phyloP scores from a whole-genome alignment of 495 filamentous ascomycete genomes.

The Penicillium nucicola region DNA sequence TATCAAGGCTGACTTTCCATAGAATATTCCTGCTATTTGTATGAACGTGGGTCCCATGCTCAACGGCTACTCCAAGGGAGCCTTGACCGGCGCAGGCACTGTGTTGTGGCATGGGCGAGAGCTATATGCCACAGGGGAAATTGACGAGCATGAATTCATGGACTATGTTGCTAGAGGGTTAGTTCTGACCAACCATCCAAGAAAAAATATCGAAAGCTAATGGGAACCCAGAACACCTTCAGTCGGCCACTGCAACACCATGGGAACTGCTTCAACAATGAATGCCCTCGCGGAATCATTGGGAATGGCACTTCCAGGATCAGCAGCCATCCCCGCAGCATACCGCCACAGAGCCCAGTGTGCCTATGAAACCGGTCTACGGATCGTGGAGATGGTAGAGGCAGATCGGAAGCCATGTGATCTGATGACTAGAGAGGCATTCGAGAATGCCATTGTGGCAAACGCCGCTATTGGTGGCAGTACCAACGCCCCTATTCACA shows the following conservation, averaged over 20 bases:
- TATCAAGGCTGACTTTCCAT: neutral
- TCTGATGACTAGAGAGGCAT: constrained; percentile 52
- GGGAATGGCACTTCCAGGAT: constrained; percentile 55
- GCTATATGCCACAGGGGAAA: constrained; percentile 50
- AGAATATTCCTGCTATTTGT: constrained; percentile 55
- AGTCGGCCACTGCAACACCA: constrained; percentile 55
- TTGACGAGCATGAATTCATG: constrained; percentile 44
- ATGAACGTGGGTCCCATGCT: constrained; percentile 56
- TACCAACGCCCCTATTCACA: constrained; percentile 55
- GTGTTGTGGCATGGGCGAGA: constrained; percentile 53
- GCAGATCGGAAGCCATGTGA: constrained; percentile 53
- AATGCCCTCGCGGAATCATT: constrained; percentile 54
- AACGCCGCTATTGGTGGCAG: constrained; percentile 55
- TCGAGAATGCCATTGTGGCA: constrained; percentile 53
- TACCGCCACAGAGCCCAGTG: constrained; percentile 51
- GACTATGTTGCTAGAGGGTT: constrained; percentile 49
- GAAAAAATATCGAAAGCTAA: constrained; percentile 5
- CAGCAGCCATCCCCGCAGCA: constrained; percentile 51
- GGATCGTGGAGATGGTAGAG: constrained; percentile 54
- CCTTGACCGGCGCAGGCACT: constrained; percentile 44
- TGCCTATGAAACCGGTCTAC: constrained; percentile 51
- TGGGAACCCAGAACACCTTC: constrained; percentile 38
- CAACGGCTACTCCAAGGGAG: constrained; percentile 46
- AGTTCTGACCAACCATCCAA: neutral
- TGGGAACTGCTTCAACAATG: constrained; percentile 59